These are phyloP conservation scores for Cytospora leucostoma DNA, from an alignment of 2,329 filamentous ascomycete genomes.

Conservation along the genomic window DNA sequence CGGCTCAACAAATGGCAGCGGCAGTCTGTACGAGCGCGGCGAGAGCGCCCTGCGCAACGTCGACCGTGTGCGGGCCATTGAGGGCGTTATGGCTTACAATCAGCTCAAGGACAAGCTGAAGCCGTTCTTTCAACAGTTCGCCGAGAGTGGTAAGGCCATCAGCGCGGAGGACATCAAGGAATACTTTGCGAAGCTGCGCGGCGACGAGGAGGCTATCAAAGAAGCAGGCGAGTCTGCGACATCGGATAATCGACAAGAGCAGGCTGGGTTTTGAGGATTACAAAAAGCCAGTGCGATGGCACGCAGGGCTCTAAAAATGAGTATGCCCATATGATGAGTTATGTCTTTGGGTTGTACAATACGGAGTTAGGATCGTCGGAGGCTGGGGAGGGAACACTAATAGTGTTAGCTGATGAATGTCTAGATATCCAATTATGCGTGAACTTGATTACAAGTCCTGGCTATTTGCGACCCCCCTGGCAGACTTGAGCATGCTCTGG, in stretches of 20 bases:
- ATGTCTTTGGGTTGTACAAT: slow-evolving; percentile 25
- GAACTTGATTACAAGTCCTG: neutral
- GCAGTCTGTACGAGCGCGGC: slow-evolving; percentile 84
- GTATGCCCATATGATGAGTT: slow-evolving; percentile 8
- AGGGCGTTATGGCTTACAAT: slow-evolving; percentile 98
- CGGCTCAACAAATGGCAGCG: slow-evolving; percentile 67
- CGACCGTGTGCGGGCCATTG: slow-evolving; percentile 88
- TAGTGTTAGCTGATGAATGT: neutral
- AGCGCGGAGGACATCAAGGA: slow-evolving; percentile 94
- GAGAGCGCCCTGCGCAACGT: slow-evolving; percentile 90
- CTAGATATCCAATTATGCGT: neutral
- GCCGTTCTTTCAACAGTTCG: slow-evolving; percentile 90
- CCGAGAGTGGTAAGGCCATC: slow-evolving; percentile 84
- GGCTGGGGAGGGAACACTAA: neutral
- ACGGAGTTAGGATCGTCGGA: neutral
- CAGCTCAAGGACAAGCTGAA: slow-evolving; percentile 95
- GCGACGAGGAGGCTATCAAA: slow-evolving; percentile 75
- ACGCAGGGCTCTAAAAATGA: neutral
- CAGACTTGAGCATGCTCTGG: neutral
- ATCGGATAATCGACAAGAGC: slow-evolving; percentile 48
- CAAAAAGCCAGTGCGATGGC: neutral
- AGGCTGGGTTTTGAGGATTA: slow-evolving; percentile 51
- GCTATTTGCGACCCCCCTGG: neutral
- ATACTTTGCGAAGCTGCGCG: slow-evolving; percentile 92
- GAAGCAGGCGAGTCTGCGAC: slow-evolving; percentile 59